Conservation (phyloP, 2,329 filamentous ascomycete genomes). For the Alternaria gansuensis region DNA sequence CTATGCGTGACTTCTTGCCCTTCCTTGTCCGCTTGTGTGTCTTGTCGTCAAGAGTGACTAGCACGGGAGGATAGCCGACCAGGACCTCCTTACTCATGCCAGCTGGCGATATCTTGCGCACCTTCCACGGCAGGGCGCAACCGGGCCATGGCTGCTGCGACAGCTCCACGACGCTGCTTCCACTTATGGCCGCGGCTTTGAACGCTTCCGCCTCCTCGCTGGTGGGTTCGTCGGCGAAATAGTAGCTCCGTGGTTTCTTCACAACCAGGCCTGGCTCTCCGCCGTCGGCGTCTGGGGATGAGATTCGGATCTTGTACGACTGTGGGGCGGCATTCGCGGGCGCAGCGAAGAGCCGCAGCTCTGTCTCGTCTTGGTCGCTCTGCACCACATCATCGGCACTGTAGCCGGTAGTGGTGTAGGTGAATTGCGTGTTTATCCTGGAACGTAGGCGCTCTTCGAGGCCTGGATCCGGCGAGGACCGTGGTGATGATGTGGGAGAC, state of each 20-base stretch:
- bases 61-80: constrained; percentile 38
- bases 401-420: constrained; percentile 31
- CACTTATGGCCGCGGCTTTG: constrained; percentile 41
- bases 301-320: constrained; percentile 44
- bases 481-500: constrained; percentile 46
- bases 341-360: constrained; percentile 49
- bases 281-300: constrained; percentile 39
- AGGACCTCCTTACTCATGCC: constrained; percentile 46
- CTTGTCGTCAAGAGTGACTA: constrained; percentile 35
- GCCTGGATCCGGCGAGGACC: constrained; percentile 48
- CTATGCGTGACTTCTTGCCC: constrained; percentile 50
- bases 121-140: constrained; percentile 50
- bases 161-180: constrained; percentile 40
- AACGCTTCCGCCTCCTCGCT: constrained; percentile 36
- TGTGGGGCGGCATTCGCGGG: constrained; percentile 32
- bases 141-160: constrained; percentile 47
- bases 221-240: constrained; percentile 45
- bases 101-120: constrained; percentile 39
- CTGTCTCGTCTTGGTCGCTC: constrained; percentile 43
- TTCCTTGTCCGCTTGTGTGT: constrained; percentile 42
- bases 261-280: constrained; percentile 41
- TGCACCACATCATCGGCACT: constrained; percentile 13
- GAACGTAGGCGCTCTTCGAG: constrained; percentile 44
- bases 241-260: constrained; percentile 47
- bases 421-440: constrained; percentile 35